Conservation (phyloP, 2,329 filamentous ascomycete genomes). For the Venturia oleaginea region DNA sequence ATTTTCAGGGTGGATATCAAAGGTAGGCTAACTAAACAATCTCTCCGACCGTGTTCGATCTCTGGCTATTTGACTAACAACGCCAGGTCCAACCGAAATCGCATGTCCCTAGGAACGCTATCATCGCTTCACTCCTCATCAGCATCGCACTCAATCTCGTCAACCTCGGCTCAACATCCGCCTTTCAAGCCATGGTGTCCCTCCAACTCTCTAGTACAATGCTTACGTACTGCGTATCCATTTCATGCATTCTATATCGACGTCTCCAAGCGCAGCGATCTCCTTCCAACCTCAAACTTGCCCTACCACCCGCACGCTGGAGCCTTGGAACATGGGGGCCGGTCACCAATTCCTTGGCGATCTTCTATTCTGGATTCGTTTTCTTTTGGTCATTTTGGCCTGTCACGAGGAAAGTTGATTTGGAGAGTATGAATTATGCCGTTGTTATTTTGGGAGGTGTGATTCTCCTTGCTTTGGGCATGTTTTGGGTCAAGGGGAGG, state of each 20-base stretch:
- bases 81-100: slow-evolving; percentile 10
- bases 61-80: not conserved
- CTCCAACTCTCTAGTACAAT: slow-evolving; percentile 33
- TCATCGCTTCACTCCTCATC: slow-evolving; percentile 36
- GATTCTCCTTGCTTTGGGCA: slow-evolving; percentile 34
- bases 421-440: slow-evolving; percentile 40
- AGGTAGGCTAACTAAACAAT: not conserved
- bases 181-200: slow-evolving; percentile 35
- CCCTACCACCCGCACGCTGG: slow-evolving; percentile 29
- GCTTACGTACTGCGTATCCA: slow-evolving; percentile 37
- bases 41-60: no score
- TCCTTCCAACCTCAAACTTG: not conserved
- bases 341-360: slow-evolving; percentile 32
- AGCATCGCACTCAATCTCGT: slow-evolving; percentile 40
- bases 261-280: slow-evolving; percentile 29
- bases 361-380: slow-evolving; percentile 31
- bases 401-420: slow-evolving; percentile 26
- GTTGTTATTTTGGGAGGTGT: slow-evolving; percentile 37
- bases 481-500: slow-evolving; percentile 33
- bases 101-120: slow-evolving; percentile 38
- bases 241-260: slow-evolving; percentile 38
- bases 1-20: slow-evolving; percentile 18
- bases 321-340: slow-evolving; percentile 37
- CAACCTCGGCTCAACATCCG: slow-evolving; percentile 41
- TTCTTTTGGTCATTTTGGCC: slow-evolving; percentile 38